phyloP scores from a whole-genome alignment of 2,329 filamentous ascomycete genomes.

The Lecanoromycetidae sp. region DNA sequence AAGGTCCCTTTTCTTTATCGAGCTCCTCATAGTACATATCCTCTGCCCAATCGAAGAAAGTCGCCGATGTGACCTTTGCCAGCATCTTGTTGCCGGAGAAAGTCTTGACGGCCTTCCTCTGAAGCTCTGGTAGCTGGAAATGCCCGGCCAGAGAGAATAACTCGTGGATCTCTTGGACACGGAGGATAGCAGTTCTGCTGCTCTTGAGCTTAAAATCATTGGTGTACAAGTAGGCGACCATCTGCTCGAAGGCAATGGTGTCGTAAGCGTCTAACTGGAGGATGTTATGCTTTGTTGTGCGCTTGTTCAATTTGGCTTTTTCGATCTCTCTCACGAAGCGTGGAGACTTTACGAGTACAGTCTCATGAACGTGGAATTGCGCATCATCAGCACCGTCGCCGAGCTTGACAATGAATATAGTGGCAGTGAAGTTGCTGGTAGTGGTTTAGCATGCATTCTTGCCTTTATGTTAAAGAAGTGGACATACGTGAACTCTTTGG shows the following conservation, averaged over 20 bases:
- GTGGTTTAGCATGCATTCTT: neutral
- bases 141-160: conserved; percentile 8
- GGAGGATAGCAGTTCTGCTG: neutral
- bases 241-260: conserved; percentile 9
- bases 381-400: neutral
- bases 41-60: conserved; percentile 13
- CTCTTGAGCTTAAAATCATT: conserved; percentile 1
- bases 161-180: conserved; percentile 5
- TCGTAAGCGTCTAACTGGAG: conserved; percentile 4
- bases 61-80: neutral
- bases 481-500: neutral
- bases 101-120: conserved; percentile 1
- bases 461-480: neutral
- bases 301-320: neutral
- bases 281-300: neutral
- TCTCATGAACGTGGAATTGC: conserved; percentile 6
- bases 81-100: conserved; percentile 1
- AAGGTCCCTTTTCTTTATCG: conserved; percentile 5
- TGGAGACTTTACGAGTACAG: neutral
- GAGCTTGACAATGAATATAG: conserved; percentile 8
- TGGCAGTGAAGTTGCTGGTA: conserved; percentile 4
- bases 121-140: conserved; percentile 5
- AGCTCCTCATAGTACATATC: conserved; percentile 12
- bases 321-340: conserved; percentile 3
- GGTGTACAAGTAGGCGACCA: conserved; percentile 11